These are phyloP conservation scores for Ocimum tenuiflorum DNA, from an alignment of 257 asterid species.

Conservation along the genomic window DNA sequence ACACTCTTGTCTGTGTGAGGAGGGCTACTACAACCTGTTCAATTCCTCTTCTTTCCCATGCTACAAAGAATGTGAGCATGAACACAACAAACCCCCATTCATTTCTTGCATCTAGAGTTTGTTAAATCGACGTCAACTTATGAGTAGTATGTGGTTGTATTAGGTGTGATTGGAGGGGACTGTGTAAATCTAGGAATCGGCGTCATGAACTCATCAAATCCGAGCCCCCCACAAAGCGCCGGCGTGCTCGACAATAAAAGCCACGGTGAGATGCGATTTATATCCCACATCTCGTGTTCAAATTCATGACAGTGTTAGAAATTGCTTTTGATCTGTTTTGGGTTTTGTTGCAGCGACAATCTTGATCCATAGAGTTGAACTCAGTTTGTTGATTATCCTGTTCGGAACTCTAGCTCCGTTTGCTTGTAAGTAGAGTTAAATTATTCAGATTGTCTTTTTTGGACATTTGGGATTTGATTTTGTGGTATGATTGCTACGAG, in stretches of 20 bases:
- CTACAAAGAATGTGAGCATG: constrained; percentile 54
- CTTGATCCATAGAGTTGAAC: constrained; percentile 19
- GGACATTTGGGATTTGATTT: not conserved
- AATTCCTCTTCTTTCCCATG: constrained; percentile 62
- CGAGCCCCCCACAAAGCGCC: constrained; percentile 11
- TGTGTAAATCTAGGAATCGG: constrained; percentile 24
- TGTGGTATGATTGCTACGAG: too few relatives aligned
- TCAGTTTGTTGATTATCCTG: constrained; percentile 30
- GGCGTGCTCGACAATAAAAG: not conserved
- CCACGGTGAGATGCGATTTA: constrained; percentile 13
- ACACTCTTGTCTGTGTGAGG: constrained; percentile 46
- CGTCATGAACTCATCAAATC: constrained; percentile 14
- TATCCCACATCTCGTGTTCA: not conserved
- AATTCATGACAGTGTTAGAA: not conserved
- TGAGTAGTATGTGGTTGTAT: not conserved
- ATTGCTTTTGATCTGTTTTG: not conserved
- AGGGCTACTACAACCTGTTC: constrained; percentile 60
- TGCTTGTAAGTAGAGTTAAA: constrained; percentile 14
- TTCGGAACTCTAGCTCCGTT: constrained; percentile 29
- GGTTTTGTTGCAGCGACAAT: constrained; percentile 21
- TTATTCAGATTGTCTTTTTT: not conserved
- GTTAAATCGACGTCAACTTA: not conserved
- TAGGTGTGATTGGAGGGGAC: constrained; percentile 27
- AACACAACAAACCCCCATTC: not conserved
- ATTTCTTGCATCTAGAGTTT: not conserved